A percentile compares a stretch with the other conserved stretches of the same genome.
Evolutionary conservation across 1,284 basidiomycete species (phyloP).

Genomic region (Wallemia mellicola): DNA sequence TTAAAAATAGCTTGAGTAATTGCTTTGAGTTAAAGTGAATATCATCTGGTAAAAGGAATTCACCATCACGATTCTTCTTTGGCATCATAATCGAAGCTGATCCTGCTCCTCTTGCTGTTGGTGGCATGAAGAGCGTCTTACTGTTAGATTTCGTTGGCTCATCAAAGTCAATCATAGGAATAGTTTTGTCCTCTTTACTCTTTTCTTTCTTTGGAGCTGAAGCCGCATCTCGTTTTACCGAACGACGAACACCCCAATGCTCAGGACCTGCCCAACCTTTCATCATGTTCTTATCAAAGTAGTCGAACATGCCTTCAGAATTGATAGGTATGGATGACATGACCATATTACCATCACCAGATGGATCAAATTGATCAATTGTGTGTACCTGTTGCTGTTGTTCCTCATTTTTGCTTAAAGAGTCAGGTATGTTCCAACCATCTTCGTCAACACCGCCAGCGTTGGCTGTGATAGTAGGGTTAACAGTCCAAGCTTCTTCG

Average conservation of each 20-base stretch:
- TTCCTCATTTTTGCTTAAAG: constrained; percentile 16
- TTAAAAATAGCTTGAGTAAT: constrained; percentile 70
- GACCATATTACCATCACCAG: constrained; percentile 12
- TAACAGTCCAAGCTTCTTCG: constrained; percentile 15
- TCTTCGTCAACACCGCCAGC: constrained; percentile 15
- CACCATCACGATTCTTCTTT: constrained; percentile 16
- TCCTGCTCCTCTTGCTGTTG: constrained; percentile 17
- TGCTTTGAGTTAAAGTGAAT: constrained; percentile 85
- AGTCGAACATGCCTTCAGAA: constrained; percentile 42
- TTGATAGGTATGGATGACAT: constrained; percentile 6
- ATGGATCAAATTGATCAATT: constrained; percentile 48
- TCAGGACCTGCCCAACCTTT: constrained; percentile 98
- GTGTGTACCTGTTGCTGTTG: constrained; percentile 16
- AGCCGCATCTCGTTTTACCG: background rate
- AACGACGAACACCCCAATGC: constrained; percentile 62
- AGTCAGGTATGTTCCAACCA: constrained; percentile 4
- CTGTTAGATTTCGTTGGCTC: background rate
- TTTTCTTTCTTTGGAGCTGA: constrained; percentile 2
- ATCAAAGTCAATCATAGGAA: constrained; percentile 2
- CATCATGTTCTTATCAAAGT: constrained; percentile 63
- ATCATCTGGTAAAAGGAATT: constrained; percentile 70
- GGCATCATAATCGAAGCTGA: constrained; percentile 12
- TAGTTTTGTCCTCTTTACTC: constrained; percentile 6
- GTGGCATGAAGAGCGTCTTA: background rate
- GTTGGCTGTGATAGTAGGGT: constrained; percentile 11